Evolutionary conservation across 2,329 filamentous ascomycete species (phyloP).

Genomic region (Knufia petricola): DNA sequence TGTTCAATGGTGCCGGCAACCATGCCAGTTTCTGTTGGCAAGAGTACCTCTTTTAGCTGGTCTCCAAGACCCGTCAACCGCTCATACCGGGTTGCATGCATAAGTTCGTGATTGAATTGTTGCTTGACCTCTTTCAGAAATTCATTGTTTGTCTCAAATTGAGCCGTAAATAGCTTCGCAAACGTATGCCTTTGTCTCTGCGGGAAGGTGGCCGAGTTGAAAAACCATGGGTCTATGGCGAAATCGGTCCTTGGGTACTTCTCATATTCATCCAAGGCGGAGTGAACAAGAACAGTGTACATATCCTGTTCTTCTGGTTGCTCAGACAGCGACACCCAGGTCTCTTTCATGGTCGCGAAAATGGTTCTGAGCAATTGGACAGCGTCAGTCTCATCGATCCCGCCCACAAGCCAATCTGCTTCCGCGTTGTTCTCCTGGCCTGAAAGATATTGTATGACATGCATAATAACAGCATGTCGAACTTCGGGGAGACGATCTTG

Average conservation of each 20-base stretch:
- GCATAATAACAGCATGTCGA: constrained; percentile 1
- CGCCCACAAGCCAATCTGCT: constrained; percentile 8
- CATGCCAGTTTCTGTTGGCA: background rate
- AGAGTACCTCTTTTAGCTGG: constrained; percentile 1
- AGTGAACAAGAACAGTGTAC: constrained; percentile 6
- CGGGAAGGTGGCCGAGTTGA: constrained; percentile 2
- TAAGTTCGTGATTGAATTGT: background rate
- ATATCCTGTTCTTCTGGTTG: constrained; percentile 6
- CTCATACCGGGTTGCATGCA: background rate
- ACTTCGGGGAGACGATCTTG: constrained; percentile 1
- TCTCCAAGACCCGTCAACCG: background rate
- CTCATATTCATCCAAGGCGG: constrained; percentile 3
- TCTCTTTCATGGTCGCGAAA: constrained; percentile 9
- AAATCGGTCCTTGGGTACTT: constrained; percentile 6
- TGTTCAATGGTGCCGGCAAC: too few species aligned
- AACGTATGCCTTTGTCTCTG: background rate
- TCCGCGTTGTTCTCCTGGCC: constrained; percentile 8
- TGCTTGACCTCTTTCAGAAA: background rate
- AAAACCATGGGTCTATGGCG: constrained; percentile 5
- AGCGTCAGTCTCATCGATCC: constrained; percentile 6
- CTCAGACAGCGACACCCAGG: constrained; percentile 4
- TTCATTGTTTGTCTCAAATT: background rate
- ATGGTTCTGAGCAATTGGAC: background rate
- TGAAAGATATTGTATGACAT: constrained; percentile 1
- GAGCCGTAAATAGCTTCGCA: background rate